Evolutionary conservation across 73 alveolate species (phyloP).

Genomic region (Durusdinium trenchii): DNA sequence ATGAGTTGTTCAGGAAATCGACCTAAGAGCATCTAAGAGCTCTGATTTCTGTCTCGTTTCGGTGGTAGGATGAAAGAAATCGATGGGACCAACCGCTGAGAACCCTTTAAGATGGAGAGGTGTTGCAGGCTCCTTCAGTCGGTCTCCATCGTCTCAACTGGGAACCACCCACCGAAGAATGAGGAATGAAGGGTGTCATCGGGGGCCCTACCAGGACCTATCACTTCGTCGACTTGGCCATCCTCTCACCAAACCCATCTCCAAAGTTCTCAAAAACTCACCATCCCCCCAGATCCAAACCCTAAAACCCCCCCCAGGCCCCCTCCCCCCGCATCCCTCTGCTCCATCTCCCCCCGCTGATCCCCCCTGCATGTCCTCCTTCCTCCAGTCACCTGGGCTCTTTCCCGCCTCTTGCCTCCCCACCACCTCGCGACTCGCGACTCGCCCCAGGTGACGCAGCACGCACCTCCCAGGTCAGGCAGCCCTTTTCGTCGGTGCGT

Average conservation of each 20-base stretch:
- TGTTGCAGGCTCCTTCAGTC: too few relatives aligned
- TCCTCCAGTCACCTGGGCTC: background rate
- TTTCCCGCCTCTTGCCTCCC: background rate
- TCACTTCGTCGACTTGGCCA: too few relatives aligned
- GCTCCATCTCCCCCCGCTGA: background rate
- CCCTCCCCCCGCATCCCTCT: background rate
- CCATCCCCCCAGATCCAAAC: background rate
- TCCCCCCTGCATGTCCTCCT: too few relatives aligned
- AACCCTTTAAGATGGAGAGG: background rate
- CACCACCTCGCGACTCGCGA: background rate
- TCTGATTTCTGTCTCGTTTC: background rate
- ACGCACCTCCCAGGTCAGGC: slow-evolving; percentile 59
- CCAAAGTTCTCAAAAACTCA: background rate
- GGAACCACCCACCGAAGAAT: too few relatives aligned
- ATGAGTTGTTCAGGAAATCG: too few relatives aligned
- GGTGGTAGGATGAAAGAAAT: too few relatives aligned
- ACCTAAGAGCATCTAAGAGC: too few relatives aligned
- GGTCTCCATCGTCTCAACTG: too few relatives aligned
- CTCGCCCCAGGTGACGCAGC: background rate
- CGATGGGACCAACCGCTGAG: background rate
- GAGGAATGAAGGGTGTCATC: too few relatives aligned
- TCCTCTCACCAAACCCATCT: too few relatives aligned
- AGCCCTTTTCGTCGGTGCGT: slow-evolving; percentile 52
- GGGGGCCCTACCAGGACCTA: too few relatives aligned
- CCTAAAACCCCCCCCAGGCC: background rate